Conservation (phyloP, 2,329 filamentous ascomycete species). For the Dactylellina sp. region DNA sequence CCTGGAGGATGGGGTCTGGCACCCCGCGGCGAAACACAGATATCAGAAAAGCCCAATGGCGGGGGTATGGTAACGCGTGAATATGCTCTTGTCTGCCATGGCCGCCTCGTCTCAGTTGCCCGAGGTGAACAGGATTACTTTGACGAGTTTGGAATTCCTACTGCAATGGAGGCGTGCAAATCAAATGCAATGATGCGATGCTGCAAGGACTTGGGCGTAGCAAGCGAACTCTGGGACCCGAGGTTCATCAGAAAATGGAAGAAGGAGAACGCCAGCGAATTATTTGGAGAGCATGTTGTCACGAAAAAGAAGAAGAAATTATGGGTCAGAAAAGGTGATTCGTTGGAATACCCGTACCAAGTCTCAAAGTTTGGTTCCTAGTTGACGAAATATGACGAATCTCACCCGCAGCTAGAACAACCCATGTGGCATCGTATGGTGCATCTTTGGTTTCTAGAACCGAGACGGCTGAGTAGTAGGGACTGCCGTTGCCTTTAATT, state of each 20-base stretch:
- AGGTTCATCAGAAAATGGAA: slow-evolving; percentile 87
- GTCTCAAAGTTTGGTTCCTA: slow-evolving; percentile 49
- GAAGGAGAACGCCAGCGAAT: slow-evolving; percentile 78
- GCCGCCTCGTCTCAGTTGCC: slow-evolving; percentile 88
- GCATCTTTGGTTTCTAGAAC: background rate
- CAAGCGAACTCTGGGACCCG: slow-evolving; percentile 96
- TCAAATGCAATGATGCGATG: slow-evolving; percentile 97
- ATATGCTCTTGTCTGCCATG: slow-evolving; percentile 89
- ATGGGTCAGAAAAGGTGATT: slow-evolving; percentile 85
- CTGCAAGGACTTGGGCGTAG: slow-evolving; percentile 97
- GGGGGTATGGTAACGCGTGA: slow-evolving; percentile 78
- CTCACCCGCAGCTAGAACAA: slow-evolving; percentile 9
- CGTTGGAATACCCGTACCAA: slow-evolving; percentile 64
- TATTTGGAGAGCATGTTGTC: slow-evolving; percentile 86
- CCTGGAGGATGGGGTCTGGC: slow-evolving; percentile 96
- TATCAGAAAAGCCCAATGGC: slow-evolving; percentile 78
- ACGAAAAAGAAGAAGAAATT: slow-evolving; percentile 92
- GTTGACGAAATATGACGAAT: background rate
- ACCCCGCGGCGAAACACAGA: slow-evolving; percentile 84
- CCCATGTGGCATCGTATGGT: background rate
- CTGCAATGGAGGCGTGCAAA: slow-evolving; percentile 95
- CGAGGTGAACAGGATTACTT: slow-evolving; percentile 97
- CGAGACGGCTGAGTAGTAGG: background rate
- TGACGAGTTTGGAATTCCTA: slow-evolving; percentile 86
- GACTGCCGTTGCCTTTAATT: slow-evolving; percentile 7